Evolutionary conservation across 1,284 basidiomycete species (phyloP), one percentile per base, ranked within the genome.

Genomic region (Ceratorhiza oryzae-sativae): DNA sequence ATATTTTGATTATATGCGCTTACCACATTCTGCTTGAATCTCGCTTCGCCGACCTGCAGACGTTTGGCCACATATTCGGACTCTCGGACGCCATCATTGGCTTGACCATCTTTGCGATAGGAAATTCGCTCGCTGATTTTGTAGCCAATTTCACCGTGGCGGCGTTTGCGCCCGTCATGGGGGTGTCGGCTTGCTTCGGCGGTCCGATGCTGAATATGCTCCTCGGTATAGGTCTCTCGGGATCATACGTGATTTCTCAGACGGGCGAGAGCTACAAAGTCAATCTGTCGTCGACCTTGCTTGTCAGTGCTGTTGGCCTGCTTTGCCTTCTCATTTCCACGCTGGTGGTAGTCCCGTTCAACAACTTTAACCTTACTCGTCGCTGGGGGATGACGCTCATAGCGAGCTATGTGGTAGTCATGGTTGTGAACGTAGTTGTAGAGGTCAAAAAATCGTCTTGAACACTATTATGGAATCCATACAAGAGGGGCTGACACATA

Each of bases 11-110:
- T 55, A 67, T 51, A 70, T 58, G 3, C 68, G 65, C 39, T 41
- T 20, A n/a, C 23, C 20, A 20, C 32, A 18, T 56, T 34, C 55
- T n/a, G 39, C 34, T 56, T 39, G 34, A 39, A 39, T 56, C 34
- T 39, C 34, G 77, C 1, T 77, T 45, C 55, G 20, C 20, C 55
- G n/a, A 32, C 34, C 34, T 23, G n/a, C 20, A 97, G 90, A 92
- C 94, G 0, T 91, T 97, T 76, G 97, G 96, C 18, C 88, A 92
- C 80, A 92, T 98, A 71, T 92, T 97, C 76, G 95, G 96, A 0
- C 85, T 99, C 27, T 95, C 93, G n/a, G 94, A 98, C 79, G 96
- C 97, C 30, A 97, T 99, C 78, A 92, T 99, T 67, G 97, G 97
- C 2, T 83, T 98, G 61, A 98, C 96, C 0, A 90, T 99, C 75